Evolutionary conservation across 257 asterid species (phyloP).

Genomic region (Schizonepeta tenuifolia): DNA sequence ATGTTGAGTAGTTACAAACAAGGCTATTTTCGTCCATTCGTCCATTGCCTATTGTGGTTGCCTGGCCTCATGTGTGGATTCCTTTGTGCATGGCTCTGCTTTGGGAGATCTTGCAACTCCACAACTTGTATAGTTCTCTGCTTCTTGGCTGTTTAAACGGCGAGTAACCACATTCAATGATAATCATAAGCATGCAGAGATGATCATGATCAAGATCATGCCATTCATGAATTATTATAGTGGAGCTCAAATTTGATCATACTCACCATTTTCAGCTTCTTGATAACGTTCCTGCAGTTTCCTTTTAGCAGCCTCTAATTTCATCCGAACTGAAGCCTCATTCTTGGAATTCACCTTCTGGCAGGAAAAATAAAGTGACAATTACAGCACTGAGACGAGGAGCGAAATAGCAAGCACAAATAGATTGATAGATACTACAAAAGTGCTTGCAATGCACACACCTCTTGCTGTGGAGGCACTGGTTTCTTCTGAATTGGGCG

Average conservation of each 20-base stretch:
- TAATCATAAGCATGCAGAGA: conserved; percentile 2
- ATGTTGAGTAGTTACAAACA: conserved; percentile 11
- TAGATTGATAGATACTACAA: not conserved
- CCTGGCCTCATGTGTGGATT: conserved; percentile 62
- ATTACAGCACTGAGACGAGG: conserved; percentile 6
- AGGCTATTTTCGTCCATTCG: conserved; percentile 60
- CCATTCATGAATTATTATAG: not conserved
- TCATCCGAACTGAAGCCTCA: conserved; percentile 52
- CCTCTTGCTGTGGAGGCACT: conserved; percentile 54
- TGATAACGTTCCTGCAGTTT: conserved; percentile 93
- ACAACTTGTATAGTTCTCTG: conserved; percentile 84
- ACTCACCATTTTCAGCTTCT: conserved; percentile 89
- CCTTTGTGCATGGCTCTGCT: conserved; percentile 56
- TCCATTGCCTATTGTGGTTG: conserved; percentile 61
- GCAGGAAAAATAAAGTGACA: not conserved
- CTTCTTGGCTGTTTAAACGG: conserved; percentile 62
- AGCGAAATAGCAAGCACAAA: not conserved
- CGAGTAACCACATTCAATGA: not conserved
- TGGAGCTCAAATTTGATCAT: not conserved
- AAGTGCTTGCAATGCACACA: conserved; percentile 38
- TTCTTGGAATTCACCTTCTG: conserved; percentile 48
- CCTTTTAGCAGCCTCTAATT: conserved; percentile 83
- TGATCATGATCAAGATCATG: not conserved
- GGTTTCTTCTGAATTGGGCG: conserved; percentile 54
- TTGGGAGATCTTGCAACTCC: conserved; percentile 85